Evolutionary conservation across 2,329 filamentous ascomycete genomes (phyloP), one percentile per base, ranked within the genome.

Genomic region (Diaporthe citriasiana): DNA sequence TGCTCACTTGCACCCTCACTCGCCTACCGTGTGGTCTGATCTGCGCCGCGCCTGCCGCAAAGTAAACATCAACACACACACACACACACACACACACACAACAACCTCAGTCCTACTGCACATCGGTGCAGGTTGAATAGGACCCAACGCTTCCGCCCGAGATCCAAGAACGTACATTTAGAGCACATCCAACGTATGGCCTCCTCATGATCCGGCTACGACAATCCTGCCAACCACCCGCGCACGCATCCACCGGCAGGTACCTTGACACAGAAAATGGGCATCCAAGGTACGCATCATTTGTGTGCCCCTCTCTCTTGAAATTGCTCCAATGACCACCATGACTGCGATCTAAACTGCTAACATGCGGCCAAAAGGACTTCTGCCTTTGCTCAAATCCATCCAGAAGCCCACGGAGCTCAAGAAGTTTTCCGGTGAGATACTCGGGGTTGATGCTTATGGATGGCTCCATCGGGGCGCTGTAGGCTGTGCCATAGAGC

Each of bases 381-480:
- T 99, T 71, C 89, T 98, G 45, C 95, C 95, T 50, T 88, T 98
- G 75, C 91, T 99, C 75, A 98, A 98, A 84, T 98, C 97, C 59
- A 98, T 99, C 71, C 97, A 99, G 75, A 95, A 94, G 80, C 93
- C 94, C 80, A 93, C 91, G 68, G 93, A 94, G 78, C 88, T 99
- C 75, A 97, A 95, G 82, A 95, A 95, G 80, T 98, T 94, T 83
- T 86, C 90, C 17, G 97, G 96, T 69, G 92, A 97, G 84, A 97
- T 93, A 1, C 89, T 99, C 60, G 97, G 94, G n/a, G 92, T 99
- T 47, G 97, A 99, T 83, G 96, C 94, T 73, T 99, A 99, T 88
- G 97, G 96, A 82, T 99, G 97, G 97, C 91, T 99, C 72, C 97
- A 99, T 83, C 93, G 97, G 78, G 97, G 95, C 71, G 95, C 95